A percentile compares a stretch with the other conserved stretches of the same genome.
phyloP scores from a whole-genome alignment of 768 basidiomycete species.

The Rhizopogon vesiculosus region DNA sequence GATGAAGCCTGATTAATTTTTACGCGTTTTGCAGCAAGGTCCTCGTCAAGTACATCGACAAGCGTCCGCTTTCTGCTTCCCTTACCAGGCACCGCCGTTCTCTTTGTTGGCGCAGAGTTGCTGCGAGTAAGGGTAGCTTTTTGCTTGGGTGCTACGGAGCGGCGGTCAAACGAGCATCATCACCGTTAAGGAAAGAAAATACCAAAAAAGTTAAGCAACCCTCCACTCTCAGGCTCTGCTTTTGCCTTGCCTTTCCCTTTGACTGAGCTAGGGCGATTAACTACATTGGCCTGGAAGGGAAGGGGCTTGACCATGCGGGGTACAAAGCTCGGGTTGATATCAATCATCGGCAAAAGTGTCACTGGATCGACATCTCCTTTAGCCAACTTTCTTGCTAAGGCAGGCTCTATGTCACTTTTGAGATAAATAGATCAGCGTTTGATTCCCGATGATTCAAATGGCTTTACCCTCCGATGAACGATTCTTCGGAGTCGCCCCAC shows the following conservation, averaged over 20 bases:
- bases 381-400: slow-evolving; percentile 63
- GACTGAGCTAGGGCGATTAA: slow-evolving; percentile 19
- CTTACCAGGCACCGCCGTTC: slow-evolving; percentile 36
- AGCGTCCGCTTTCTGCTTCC: slow-evolving; percentile 76
- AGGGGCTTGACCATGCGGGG: slow-evolving; percentile 49
- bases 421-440: slow-evolving; percentile 4
- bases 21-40: slow-evolving; percentile 49
- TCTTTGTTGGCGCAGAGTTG: slow-evolving; percentile 24
- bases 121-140: slow-evolving; percentile 19
- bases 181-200: slow-evolving; percentile 27
- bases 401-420: slow-evolving; percentile 57
- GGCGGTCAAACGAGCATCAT: slow-evolving; percentile 32
- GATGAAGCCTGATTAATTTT: slow-evolving; percentile 28
- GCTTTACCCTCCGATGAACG: slow-evolving; percentile 66
- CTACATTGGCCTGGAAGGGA: slow-evolving; percentile 25
- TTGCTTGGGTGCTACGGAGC: slow-evolving; percentile 20
- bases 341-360: slow-evolving; percentile 62
- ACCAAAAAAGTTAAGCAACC: slow-evolving; percentile 66
- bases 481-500: slow-evolving; percentile 59
- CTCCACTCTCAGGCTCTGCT: slow-evolving; percentile 18
- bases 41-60: slow-evolving; percentile 64
- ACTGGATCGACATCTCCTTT: slow-evolving; percentile 69
- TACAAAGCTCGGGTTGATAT: slow-evolving; percentile 66
- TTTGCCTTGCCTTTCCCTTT: slow-evolving; percentile 48
- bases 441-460: neutral